Evolutionary conservation across 2,329 filamentous ascomycete genomes (phyloP), one percentile per base, ranked within the genome.

Genomic region (Talaromyces rugulosus): DNA sequence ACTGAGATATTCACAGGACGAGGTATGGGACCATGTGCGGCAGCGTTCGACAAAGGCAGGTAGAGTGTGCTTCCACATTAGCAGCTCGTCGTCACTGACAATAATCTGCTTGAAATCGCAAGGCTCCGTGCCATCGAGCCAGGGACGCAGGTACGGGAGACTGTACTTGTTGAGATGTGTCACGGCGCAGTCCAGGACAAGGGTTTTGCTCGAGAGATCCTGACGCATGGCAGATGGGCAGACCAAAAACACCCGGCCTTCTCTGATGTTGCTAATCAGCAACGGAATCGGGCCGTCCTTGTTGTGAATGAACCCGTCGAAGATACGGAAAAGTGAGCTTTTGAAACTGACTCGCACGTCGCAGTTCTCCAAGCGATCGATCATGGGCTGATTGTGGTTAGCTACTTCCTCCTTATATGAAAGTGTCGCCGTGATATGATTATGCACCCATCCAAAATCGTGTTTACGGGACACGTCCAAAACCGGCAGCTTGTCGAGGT

Each of bases 1-100:
- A 2, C 6, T 28, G 4, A 36, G 59, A 63, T 76, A 77, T 54
- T 72, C 68, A 64, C 78, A 80, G 4, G 63, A 61, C 1, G 64
- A 11, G 12, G 61, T 60, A 62, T 80, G 78, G 28, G 67, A 65
- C 77, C 76, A 79, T 7, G 63, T 63, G 7, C 77, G 70, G 59
- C 76, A 78, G n/a, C 78, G 73, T 59, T 77, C 75, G 18, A 67
- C 69, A 42, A 70, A 69, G 5, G 73, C 70, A 0, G 73, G 71
- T 2, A 76, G 58, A 4, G 71, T 62, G 33, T 67, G 64, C 50
- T 71, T 72, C 75, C 75, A 77, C 14, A 74, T 58, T 8, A 56
- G 58, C 16, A 71, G 55, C 55, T 75, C 73, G 11, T 68, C 66
- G 7, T 68, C 65, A 14, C 66, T 58, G 16, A 71, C 59, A 0